Percentiles rank a stretch among this genome's conserved stretches.
Conservation (phyloP, 441 rosid genomes). For the Arabidopsis hybrid region DNA sequence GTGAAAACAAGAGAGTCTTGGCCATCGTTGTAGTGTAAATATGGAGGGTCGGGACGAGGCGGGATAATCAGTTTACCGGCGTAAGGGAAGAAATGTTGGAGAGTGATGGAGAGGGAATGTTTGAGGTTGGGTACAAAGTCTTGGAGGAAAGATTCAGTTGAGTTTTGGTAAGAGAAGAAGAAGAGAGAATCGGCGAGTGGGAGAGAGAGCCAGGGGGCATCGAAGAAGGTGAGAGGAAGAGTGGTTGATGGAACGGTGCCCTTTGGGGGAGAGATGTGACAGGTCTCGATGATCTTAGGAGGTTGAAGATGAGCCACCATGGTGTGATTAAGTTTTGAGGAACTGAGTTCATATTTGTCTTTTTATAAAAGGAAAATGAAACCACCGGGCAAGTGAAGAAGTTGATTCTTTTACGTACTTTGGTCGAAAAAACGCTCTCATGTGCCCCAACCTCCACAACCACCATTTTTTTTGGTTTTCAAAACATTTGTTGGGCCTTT, state of each 20-base stretch:
- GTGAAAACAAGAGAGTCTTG: conserved; percentile 38
- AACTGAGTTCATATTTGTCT: neutral
- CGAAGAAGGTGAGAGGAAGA: conserved; percentile 60
- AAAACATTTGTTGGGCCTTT: too few relatives aligned
- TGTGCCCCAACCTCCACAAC: conserved; percentile 26
- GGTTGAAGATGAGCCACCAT: conserved; percentile 30
- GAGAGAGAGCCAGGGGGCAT: conserved; percentile 58
- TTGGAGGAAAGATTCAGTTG: conserved; percentile 47
- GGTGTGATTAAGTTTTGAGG: neutral
- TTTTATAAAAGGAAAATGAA: conserved; percentile 2
- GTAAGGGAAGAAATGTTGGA: conserved; percentile 56
- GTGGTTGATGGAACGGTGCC: conserved; percentile 36
- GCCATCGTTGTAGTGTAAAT: conserved; percentile 29
- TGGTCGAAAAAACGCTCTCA: neutral
- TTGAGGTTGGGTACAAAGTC: conserved; percentile 53
- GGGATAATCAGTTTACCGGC: conserved; percentile 34
- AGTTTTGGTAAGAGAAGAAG: conserved; percentile 46
- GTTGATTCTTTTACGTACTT: neutral
- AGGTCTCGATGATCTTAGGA: conserved; percentile 21
- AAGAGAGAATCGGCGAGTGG: conserved; percentile 46
- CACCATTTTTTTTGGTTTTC: too few relatives aligned
- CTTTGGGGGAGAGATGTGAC: conserved; percentile 46
- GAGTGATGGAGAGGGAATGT: conserved; percentile 61
- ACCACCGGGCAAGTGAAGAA: conserved; percentile 40
- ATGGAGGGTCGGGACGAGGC: conserved; percentile 34